Evolutionary conservation across 164 flowering plant genomes (phyloP).

Genomic region (Magnolia sinica): DNA sequence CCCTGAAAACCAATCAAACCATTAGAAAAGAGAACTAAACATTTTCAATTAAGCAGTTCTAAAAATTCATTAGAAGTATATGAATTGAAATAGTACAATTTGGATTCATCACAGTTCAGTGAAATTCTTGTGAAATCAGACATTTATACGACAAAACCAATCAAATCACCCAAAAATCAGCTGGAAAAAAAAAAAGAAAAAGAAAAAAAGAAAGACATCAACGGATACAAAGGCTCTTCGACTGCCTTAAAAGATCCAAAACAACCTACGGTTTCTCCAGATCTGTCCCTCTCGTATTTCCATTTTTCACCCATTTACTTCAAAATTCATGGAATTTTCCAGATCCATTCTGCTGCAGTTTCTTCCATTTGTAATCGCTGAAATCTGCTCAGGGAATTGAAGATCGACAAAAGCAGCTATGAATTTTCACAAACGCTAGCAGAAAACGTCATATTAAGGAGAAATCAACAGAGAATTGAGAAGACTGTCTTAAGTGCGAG

Average conservation of each 20-base stretch:
- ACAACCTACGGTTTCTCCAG: neutral
- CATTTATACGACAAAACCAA: no score
- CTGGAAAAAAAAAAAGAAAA: no score
- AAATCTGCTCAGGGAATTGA: neutral
- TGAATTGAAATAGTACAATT: no score
- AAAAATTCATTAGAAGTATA: no score
- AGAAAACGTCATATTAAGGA: neutral
- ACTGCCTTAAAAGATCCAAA: neutral
- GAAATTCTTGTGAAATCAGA: no score
- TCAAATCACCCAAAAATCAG: no score
- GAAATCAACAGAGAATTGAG: neutral
- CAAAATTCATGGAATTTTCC: neutral
- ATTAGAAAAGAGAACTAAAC: neutral
- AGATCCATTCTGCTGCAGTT: neutral
- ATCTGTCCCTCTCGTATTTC: neutral
- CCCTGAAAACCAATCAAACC: neutral
- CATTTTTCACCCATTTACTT: neutral
- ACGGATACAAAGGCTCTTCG: neutral
- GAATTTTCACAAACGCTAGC: neutral
- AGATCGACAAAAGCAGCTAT: neutral
- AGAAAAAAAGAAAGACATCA: no score
- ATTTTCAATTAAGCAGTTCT: no score
- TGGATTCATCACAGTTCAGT: no score
- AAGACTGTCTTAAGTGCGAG: neutral
- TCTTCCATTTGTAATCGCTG: neutral